Conservation (phyloP, 257 asterid genomes). For the Solanum boliviense region DNA sequence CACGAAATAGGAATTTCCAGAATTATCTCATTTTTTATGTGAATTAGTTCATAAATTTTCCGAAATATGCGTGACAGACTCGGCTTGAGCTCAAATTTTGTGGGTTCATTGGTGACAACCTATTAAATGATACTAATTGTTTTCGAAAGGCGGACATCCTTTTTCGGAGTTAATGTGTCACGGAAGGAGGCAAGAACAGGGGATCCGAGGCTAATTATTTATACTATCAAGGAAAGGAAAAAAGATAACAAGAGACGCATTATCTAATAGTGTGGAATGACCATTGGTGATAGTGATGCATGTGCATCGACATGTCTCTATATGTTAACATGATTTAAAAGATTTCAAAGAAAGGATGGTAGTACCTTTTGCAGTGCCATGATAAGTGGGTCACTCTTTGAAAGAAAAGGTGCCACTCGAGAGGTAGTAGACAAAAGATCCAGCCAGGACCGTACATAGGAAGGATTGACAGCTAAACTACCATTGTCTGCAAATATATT, state of each 20-base stretch:
- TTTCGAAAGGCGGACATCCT: background rate
- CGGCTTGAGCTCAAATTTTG: background rate
- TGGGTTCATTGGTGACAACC: background rate
- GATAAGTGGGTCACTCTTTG: conserved; percentile 64
- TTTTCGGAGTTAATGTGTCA: background rate
- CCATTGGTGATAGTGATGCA: background rate
- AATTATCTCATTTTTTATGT: background rate
- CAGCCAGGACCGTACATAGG: conserved; percentile 72
- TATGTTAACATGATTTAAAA: background rate
- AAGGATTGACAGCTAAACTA: conserved; percentile 80
- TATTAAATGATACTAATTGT: background rate
- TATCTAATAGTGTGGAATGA: background rate
- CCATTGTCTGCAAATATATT: conserved; percentile 70
- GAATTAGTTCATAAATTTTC: background rate
- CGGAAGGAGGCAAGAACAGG: background rate
- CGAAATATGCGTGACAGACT: background rate
- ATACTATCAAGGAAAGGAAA: background rate
- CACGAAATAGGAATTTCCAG: background rate
- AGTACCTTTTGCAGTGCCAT: conserved; percentile 72
- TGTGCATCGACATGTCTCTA: background rate
- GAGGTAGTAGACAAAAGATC: conserved; percentile 76
- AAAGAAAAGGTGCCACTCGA: conserved; percentile 70
- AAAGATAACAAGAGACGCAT: background rate
- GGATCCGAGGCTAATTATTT: background rate
- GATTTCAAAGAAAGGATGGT: background rate